Percentiles rank a stretch among this genome's conserved stretches.
These are phyloP conservation scores for Fusarium sororula DNA, from an alignment of 2,329 filamentous ascomycete genomes.

Conservation along the genomic window DNA sequence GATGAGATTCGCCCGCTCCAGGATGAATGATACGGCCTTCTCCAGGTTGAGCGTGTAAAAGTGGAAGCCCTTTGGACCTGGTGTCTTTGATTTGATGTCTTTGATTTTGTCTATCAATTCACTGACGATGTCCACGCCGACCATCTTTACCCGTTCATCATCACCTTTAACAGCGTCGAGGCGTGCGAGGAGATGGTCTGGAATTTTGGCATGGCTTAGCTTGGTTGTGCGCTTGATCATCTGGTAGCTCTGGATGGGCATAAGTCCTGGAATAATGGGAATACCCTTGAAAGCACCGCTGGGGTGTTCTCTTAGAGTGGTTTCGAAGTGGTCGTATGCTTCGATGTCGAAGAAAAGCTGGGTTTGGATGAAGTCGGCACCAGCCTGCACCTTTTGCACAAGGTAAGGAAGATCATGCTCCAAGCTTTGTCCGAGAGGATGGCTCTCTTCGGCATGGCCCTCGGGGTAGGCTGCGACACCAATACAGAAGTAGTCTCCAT, in stretches of 20 bases:
- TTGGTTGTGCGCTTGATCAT: slow-evolving; percentile 95
- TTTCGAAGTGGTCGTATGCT: slow-evolving; percentile 84
- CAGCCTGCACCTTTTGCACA: slow-evolving; percentile 88
- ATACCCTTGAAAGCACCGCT: slow-evolving; percentile 87
- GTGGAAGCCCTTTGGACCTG: slow-evolving; percentile 82
- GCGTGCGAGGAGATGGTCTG: slow-evolving; percentile 73
- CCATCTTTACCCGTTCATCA: slow-evolving; percentile 81
- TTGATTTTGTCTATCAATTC: slow-evolving; percentile 86
- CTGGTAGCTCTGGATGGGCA: slow-evolving; percentile 98
- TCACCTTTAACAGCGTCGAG: slow-evolving; percentile 79
- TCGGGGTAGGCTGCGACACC: slow-evolving; percentile 96
- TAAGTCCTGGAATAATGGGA: slow-evolving; percentile 91
- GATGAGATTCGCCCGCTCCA: slow-evolving; percentile 87
- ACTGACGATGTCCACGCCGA: slow-evolving; percentile 82
- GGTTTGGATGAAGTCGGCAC: slow-evolving; percentile 98
- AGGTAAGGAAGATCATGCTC: slow-evolving; percentile 89
- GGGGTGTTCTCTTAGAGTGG: slow-evolving; percentile 77
- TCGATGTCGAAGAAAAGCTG: slow-evolving; percentile 94
- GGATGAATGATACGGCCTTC: slow-evolving; percentile 92
- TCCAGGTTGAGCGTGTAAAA: slow-evolving; percentile 98
- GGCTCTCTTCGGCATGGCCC: slow-evolving; percentile 90
- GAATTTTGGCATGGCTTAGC: slow-evolving; percentile 88
- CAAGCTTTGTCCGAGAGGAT: slow-evolving; percentile 73
- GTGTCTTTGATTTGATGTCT: slow-evolving; percentile 64
- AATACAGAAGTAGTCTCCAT: slow-evolving; percentile 96